These are phyloP conservation scores for Spinacia oleracea DNA, from an alignment of 179 eudicot species.

Conservation along the genomic window DNA sequence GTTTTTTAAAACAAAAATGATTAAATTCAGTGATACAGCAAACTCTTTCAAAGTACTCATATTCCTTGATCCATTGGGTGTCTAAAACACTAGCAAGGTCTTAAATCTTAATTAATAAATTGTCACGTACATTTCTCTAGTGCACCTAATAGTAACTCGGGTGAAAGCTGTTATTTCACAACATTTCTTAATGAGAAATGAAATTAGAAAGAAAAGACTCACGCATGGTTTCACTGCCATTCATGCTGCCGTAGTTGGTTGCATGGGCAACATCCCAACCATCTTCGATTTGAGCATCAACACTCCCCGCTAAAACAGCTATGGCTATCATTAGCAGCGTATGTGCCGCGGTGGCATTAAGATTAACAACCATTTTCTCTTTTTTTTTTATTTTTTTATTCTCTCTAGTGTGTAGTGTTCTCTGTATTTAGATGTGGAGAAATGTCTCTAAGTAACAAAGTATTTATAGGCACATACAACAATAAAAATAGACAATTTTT, in stretches of 20 bases:
- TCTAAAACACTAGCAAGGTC: too few relatives aligned
- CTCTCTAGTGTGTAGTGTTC: neutral
- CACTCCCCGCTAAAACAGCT: neutral
- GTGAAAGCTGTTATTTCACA: too few relatives aligned
- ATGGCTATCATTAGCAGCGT: conserved; percentile 1
- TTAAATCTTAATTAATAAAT: too few relatives aligned
- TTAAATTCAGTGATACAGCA: too few relatives aligned
- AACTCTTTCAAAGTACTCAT: too few relatives aligned
- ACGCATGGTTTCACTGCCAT: conserved; percentile 28
- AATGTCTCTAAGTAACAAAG: neutral
- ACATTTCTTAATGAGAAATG: too few relatives aligned
- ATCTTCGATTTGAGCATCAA: conserved; percentile 7
- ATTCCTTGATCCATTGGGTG: too few relatives aligned
- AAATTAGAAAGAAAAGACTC: neutral
- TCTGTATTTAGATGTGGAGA: neutral
- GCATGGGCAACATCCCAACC: conserved; percentile 31
- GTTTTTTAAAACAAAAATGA: too few relatives aligned
- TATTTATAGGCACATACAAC: neutral
- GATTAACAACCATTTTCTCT: neutral
- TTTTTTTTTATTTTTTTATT: neutral
- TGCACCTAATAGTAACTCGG: neutral
- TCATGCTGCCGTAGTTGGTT: conserved; percentile 26
- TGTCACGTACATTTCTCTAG: neutral
- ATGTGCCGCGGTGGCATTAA: neutral
- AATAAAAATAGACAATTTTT: too few relatives aligned